Evolutionary conservation across 257 asterid species (phyloP), one percentile per base, ranked within the genome.

Genomic region (Solanum peruvianum): DNA sequence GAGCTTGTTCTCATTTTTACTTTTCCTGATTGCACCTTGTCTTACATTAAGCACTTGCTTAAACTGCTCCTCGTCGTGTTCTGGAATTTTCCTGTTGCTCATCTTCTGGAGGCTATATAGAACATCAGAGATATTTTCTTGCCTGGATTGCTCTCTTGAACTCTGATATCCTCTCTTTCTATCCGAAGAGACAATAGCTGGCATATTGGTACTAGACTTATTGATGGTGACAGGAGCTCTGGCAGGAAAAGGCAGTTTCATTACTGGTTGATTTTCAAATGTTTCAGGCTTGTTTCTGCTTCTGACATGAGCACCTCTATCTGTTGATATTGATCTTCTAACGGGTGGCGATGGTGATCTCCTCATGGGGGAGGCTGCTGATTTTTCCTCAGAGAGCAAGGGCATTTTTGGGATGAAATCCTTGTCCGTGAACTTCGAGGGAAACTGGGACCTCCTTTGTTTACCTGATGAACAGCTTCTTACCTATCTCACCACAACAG

Each of bases 241-340:
- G 41, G 96, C 88, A 86, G 98, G 98, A 86, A 94, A 94, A 52
- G 95, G 97, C 83, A 87, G 85, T 90, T 93, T 94, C 77, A 87
- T 66, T 86, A 89, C 88, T 5, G 96, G 93, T 23, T 90, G 90
- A 82, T 92, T 95, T 20, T 96, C 99, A 76, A 86, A 90, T 37
- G 90, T 86, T 77, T 94, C 96, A 1, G 96, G 70, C 86, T 89
- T 95, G 39, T 85, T 82, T 90, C 93, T 92, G 49, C 91, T 91
- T 90, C 86, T 93, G 39, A 89, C 41, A 27, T 81, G 86, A 64
- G 94, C 89, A 66, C 92, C 94, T 92, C 98, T 93, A 82, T 94
- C 98, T 25, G 97, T 93, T 88, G 99, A 95, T 84, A 92, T 90
- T 88, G 99, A 96, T 93, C 99, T 94, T 88, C 95, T 93, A 41